These are phyloP conservation scores for Conidiobolus coronatus DNA, from an alignment of 371 early-diverging fungal genomes.

Conservation along the genomic window DNA sequence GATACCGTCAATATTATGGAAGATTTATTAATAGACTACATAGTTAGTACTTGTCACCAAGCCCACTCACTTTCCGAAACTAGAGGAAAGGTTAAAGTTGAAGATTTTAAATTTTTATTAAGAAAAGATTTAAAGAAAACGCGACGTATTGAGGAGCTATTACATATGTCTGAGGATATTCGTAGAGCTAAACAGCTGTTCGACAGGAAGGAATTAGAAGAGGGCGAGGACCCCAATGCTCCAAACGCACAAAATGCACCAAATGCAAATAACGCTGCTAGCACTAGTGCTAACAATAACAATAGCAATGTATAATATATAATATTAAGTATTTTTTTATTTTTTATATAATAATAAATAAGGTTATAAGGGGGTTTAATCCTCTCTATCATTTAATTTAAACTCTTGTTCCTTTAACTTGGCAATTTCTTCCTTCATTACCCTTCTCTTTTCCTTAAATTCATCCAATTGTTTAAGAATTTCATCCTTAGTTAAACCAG, in stretches of 20 bases:
- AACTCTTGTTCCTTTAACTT: too few relatives aligned
- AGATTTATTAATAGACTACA: conserved; percentile 76
- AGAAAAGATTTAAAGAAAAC: conserved; percentile 89
- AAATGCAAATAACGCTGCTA: too few relatives aligned
- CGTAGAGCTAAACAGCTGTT: conserved; percentile 58
- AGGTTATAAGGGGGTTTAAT: too few relatives aligned
- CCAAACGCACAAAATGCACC: too few relatives aligned
- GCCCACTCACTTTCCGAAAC: conserved; percentile 34
- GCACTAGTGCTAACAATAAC: too few relatives aligned
- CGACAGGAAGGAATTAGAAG: conserved; percentile 11
- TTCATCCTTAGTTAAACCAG: neutral
- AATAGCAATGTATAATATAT: too few relatives aligned
- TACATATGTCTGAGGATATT: conserved; percentile 87
- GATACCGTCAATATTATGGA: conserved; percentile 89
- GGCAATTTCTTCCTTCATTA: too few relatives aligned
- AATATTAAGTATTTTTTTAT: too few relatives aligned
- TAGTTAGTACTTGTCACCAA: conserved; percentile 62
- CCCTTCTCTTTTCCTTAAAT: neutral
- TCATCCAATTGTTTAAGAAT: neutral
- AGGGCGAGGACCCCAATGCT: too few relatives aligned
- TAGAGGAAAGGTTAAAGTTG: conserved; percentile 59
- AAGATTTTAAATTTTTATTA: conserved; percentile 80
- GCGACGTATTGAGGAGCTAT: conserved; percentile 81
- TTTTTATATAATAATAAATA: too few relatives aligned
- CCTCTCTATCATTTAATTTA: too few relatives aligned